These are phyloP conservation scores for Poterioochromonas sp. DNA, from an alignment of 352 stramenopile species.

Conservation along the genomic window DNA sequence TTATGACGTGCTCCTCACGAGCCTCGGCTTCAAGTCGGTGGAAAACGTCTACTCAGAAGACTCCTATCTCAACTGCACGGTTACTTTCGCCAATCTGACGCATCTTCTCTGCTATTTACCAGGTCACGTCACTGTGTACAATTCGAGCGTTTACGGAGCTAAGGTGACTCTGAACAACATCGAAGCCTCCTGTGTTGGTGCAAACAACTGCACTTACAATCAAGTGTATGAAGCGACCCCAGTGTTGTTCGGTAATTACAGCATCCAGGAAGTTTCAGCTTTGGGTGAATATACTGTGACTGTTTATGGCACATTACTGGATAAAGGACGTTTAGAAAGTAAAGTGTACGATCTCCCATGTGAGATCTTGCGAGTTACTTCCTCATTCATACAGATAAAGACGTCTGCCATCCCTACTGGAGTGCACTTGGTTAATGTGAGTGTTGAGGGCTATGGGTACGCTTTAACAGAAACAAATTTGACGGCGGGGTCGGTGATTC, in stretches of 20 bases:
- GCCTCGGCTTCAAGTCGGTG: neutral
- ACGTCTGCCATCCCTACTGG: neutral
- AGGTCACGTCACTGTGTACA: neutral
- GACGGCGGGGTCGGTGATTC: neutral
- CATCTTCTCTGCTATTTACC: neutral
- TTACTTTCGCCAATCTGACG: neutral
- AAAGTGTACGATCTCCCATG: neutral
- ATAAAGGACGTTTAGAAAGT: neutral
- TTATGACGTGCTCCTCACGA: neutral
- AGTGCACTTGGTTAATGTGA: neutral
- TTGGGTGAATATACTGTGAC: neutral
- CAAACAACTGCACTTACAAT: neutral
- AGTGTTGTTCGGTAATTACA: neutral
- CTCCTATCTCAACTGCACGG: neutral
- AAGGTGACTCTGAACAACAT: neutral
- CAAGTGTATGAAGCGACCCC: neutral
- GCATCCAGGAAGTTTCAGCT: neutral
- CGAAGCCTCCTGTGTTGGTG: neutral
- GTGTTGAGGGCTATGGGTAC: neutral
- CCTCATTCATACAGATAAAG: neutral
- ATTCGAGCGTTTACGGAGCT: neutral
- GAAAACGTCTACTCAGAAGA: neutral
- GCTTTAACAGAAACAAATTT: neutral
- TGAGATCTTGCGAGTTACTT: neutral
- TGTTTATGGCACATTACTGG: neutral